Evolutionary conservation across 129 eudicot species (phyloP).

Genomic region (Artemisia tridentata): DNA sequence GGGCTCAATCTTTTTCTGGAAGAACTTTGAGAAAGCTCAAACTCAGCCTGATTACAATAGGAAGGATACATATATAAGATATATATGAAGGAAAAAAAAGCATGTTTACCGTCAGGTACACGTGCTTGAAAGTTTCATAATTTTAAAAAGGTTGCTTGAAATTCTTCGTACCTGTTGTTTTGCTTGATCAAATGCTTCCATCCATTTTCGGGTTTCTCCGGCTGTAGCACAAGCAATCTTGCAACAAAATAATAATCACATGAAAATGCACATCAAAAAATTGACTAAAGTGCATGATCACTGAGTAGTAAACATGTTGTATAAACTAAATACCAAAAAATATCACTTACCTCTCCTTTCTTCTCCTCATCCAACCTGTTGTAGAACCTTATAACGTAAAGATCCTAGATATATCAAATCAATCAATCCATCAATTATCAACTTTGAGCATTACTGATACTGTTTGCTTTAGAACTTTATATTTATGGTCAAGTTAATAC

Average conservation of each 20-base stretch:
- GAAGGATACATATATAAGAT: conserved; percentile 15
- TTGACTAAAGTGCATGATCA: neutral
- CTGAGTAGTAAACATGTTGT: neutral
- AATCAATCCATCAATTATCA: conserved; percentile 13
- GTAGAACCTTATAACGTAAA: conserved; percentile 80
- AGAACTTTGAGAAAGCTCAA: conserved; percentile 73
- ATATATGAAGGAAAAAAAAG: conserved; percentile 5
- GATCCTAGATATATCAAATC: conserved; percentile 48
- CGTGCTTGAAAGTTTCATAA: neutral
- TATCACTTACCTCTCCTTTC: conserved; percentile 90
- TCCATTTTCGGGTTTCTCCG: conserved; percentile 87
- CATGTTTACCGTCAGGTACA: neutral
- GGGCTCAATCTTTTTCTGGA: conserved; percentile 62
- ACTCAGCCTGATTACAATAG: conserved; percentile 59
- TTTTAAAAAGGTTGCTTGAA: neutral
- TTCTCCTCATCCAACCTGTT: conserved; percentile 86
- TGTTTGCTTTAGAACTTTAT: neutral
- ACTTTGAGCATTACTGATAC: neutral
- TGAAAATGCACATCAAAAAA: neutral
- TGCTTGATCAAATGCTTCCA: conserved; percentile 96
- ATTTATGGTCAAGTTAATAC: conserved; percentile 2
- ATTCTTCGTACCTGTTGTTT: conserved; percentile 63
- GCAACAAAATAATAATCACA: conserved; percentile 37
- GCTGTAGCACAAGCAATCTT: conserved; percentile 97
- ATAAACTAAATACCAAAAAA: neutral